phyloP scores from a whole-genome alignment of 228 moss, liverwort and hornwort genomes.

The Sphagnum fallax region DNA sequence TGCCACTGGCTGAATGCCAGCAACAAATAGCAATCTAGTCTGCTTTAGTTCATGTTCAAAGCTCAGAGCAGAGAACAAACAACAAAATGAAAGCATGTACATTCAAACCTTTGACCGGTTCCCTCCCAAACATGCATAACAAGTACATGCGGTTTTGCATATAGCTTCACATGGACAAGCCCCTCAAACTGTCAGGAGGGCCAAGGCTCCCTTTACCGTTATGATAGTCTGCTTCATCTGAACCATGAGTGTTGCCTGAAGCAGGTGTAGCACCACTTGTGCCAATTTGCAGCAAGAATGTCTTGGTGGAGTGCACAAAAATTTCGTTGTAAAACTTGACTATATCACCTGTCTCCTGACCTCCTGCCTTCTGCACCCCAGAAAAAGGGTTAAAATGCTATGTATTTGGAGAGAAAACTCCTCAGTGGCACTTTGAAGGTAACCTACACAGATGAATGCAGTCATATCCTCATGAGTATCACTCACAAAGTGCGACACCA shows the following conservation, averaged over 20 bases:
- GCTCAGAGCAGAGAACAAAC: too few relatives aligned
- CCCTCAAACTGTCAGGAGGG: not conserved
- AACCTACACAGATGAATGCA: too few relatives aligned
- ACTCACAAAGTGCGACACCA: too few relatives aligned
- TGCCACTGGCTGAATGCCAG: too few relatives aligned
- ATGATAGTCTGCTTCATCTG: slow-evolving; percentile 54
- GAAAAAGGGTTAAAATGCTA: not conserved
- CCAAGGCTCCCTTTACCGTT: slow-evolving; percentile 39
- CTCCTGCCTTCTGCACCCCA: slow-evolving; percentile 40
- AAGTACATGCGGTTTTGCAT: too few relatives aligned
- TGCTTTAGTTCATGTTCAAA: too few relatives aligned
- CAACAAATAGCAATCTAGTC: too few relatives aligned
- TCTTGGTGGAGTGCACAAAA: slow-evolving; percentile 91
- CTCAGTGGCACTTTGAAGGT: not conserved
- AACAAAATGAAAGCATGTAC: too few relatives aligned
- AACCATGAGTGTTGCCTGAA: slow-evolving; percentile 27
- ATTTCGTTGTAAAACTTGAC: slow-evolving; percentile 93
- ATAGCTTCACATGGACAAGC: too few relatives aligned
- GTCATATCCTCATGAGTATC: too few relatives aligned
- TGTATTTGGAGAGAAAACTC: not conserved
- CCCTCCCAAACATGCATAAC: too few relatives aligned
- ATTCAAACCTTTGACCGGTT: too few relatives aligned
- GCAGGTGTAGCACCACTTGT: slow-evolving; percentile 35
- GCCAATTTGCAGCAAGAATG: slow-evolving; percentile 72
- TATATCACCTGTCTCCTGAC: slow-evolving; percentile 80